A percentile compares a stretch with the other conserved stretches of the same genome.
Evolutionary conservation across 371 early-diverging fungal species (phyloP).

Genomic region (Umbelopsis sp.): DNA sequence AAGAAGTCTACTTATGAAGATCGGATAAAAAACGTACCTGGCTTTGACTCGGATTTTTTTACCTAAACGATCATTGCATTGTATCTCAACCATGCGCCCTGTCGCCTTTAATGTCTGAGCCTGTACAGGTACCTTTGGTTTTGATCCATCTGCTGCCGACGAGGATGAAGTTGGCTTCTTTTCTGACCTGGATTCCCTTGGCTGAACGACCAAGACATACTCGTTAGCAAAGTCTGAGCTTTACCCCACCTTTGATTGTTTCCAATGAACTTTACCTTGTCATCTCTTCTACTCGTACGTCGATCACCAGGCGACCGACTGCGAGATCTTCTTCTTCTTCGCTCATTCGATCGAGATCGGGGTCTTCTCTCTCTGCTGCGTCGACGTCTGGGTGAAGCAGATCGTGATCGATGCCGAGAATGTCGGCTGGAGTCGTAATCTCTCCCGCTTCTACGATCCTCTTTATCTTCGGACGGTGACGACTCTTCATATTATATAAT

Average conservation of each 20-base stretch:
- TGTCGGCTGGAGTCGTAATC: constrained; percentile 6
- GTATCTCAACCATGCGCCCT: constrained; percentile 65
- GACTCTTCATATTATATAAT: constrained; percentile 19
- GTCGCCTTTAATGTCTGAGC: constrained; percentile 24
- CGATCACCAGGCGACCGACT: constrained; percentile 23
- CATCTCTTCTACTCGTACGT: constrained; percentile 25
- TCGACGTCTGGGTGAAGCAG: constrained; percentile 9
- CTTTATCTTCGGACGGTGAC: constrained; percentile 10
- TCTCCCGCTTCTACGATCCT: constrained; percentile 8
- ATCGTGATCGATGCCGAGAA: constrained; percentile 12
- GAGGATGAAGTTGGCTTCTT: background rate
- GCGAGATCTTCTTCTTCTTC: constrained; percentile 18
- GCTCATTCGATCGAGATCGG: constrained; percentile 33
- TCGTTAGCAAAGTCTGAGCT: background rate
- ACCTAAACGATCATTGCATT: constrained; percentile 90
- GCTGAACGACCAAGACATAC: background rate
- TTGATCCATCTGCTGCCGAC: constrained; percentile 6
- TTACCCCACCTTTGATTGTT: background rate
- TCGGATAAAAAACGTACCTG: constrained; percentile 57
- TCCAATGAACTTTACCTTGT: constrained; percentile 18
- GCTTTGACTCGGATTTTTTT: constrained; percentile 94
- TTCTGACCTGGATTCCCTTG: constrained; percentile 11
- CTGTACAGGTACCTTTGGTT: constrained; percentile 24
- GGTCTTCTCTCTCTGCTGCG: constrained; percentile 17
- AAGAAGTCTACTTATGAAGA: background rate